Conservation (phyloP, 177 flowering plant genomes). For the Vitis hybrid region DNA sequence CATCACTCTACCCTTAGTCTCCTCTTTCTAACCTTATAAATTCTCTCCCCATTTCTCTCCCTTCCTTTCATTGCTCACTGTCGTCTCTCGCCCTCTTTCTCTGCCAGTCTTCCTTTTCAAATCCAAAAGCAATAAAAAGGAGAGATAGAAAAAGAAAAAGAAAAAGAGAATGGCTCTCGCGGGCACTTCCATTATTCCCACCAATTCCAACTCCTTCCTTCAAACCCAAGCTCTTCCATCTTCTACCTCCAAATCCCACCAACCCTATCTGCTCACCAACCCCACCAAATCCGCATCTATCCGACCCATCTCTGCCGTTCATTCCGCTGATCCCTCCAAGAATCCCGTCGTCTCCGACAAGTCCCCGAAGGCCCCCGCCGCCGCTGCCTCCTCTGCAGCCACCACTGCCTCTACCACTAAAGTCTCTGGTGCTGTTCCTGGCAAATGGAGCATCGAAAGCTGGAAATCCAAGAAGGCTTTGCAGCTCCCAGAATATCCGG, state of each 20-base stretch:
- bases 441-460: conserved; percentile 66
- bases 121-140: background rate
- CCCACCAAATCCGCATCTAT: conserved; percentile 23
- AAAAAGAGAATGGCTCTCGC: conserved; percentile 41
- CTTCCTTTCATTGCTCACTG: background rate
- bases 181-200: conserved; percentile 29
- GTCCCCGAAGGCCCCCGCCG: conserved; percentile 8
- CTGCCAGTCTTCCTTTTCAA: no score
- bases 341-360: conserved; percentile 29
- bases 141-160: background rate
- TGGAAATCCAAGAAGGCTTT: conserved; percentile 82
- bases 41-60: background rate
- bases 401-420: background rate
- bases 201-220: conserved; percentile 28
- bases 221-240: conserved; percentile 22
- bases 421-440: background rate
- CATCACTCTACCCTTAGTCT: background rate
- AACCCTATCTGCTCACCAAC: conserved; percentile 17
- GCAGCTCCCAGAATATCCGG: conserved; percentile 84
- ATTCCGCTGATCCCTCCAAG: conserved; percentile 52
- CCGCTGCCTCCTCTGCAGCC: conserved; percentile 4
- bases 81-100: no score
- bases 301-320: conserved; percentile 53
- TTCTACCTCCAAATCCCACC: conserved; percentile 25
- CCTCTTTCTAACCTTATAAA: conserved; percentile 6